Evolutionary conservation across 2,329 filamentous ascomycete genomes (phyloP).

Genomic region (Onygenales sp.): DNA sequence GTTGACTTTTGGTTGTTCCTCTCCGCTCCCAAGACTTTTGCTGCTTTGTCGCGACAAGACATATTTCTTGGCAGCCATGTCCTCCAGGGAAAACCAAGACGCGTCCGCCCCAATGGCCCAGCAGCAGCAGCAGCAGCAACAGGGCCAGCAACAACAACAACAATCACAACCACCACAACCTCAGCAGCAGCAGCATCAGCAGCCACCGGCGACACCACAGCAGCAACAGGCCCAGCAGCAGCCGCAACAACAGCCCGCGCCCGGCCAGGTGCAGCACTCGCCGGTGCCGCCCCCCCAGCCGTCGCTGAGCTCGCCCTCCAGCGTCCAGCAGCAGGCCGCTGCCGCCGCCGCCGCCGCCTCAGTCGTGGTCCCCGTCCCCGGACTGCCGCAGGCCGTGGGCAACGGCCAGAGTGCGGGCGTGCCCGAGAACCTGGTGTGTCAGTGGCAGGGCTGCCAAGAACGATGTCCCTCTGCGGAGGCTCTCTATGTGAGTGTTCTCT

Average conservation of each 20-base stretch:
- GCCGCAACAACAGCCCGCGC: conserved; percentile 8
- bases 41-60: conserved; percentile 17
- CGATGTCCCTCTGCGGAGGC: conserved; percentile 48
- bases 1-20: conserved; percentile 6
- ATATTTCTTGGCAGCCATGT: conserved; percentile 33
- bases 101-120: conserved; percentile 14
- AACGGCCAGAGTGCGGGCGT: conserved; percentile 20
- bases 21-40: conserved; percentile 15
- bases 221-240: conserved; percentile 7
- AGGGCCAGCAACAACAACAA: conserved; percentile 10
- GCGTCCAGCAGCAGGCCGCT: conserved; percentile 22
- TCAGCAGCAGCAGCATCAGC: conserved; percentile 11
- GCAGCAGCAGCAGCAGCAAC: conserved; percentile 8
- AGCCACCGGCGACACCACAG: conserved; percentile 9
- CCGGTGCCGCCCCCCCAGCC: conserved; percentile 13
- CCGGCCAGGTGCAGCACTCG: conserved; percentile 14
- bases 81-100: conserved; percentile 32
- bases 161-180: conserved; percentile 16
- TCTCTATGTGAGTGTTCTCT: conserved; percentile 46
- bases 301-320: conserved; percentile 21
- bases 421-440: conserved; percentile 40
- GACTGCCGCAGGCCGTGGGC: conserved; percentile 10
- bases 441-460: conserved; percentile 56
- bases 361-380: conserved; percentile 23
- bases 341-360: conserved; percentile 29